Evolutionary conservation across 1,284 basidiomycete genomes (phyloP).

Genomic region (Ustilago bromivora): DNA sequence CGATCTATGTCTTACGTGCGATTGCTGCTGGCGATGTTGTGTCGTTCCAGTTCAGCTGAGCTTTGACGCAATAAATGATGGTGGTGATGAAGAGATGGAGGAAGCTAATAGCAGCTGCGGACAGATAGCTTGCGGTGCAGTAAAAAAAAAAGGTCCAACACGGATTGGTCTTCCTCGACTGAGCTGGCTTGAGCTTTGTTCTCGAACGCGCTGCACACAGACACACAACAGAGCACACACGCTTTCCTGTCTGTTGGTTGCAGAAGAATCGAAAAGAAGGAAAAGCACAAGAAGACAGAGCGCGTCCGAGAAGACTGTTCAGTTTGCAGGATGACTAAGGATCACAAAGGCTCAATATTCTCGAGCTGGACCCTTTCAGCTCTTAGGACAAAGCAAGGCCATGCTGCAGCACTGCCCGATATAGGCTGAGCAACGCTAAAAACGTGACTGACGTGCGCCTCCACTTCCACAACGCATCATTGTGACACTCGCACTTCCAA

Average conservation of each 20-base stretch:
- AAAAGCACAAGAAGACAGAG: conserved; percentile 9
- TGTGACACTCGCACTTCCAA: conserved; percentile 1
- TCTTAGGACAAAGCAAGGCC: neutral
- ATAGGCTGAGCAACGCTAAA: neutral
- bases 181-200: neutral
- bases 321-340: conserved; percentile 25
- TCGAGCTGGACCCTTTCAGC: conserved; percentile 13
- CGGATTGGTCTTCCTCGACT: conserved; percentile 1
- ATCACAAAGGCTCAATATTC: neutral
- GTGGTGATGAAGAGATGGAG: conserved; percentile 1
- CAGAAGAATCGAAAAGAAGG: conserved; percentile 37
- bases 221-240: neutral
- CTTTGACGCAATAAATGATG: neutral
- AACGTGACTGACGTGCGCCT: conserved; percentile 32
- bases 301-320: conserved; percentile 3
- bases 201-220: too few relatives aligned
- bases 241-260: conserved; percentile 19
- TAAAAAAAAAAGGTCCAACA: neutral
- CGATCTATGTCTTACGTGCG: neutral
- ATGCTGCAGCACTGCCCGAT: neutral
- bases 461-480: conserved; percentile 16
- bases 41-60: neutral
- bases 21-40: neutral
- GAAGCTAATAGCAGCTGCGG: neutral
- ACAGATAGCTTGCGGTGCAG: neutral